Evolutionary conservation across 305 asterid genomes (phyloP), one percentile per base, ranked within the genome.

Genomic region (Fraxinus xanthoxyloides): DNA sequence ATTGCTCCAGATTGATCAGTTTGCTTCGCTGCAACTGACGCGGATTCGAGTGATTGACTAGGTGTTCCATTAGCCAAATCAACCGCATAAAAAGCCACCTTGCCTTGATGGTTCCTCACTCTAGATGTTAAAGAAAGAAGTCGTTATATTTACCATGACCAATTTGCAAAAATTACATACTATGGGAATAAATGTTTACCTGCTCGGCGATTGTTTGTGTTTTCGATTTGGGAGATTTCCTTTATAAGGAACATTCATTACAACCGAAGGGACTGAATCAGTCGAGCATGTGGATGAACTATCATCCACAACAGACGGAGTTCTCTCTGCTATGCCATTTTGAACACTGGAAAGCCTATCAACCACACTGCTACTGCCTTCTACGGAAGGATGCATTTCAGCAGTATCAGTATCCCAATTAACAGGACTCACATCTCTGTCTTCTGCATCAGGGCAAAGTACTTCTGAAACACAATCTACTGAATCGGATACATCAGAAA

Each of bases 241-340:
- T 81, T 86, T 91, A 70, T 81, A 86, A 51, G 90, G 85, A 56
- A 80, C 91, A 82, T 84, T 92, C 56, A 81, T 73, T 40, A 78
- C 85, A 31, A 85, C 92, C 19, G 94, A 90, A 79, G 92, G 95
- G 78, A 89, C 87, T 0, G 98, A 94, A 81, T 92, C 98, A 40
- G 95, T 90, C 75, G 97, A 95, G 84, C 97, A 94, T 12, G 92
- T 90, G 76, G 98, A 95, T 72, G 97, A 95, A 89, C 93, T 94
- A 87, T 94, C 99, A 77, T 94, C 97, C 82, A 92, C 79, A 19
- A 77, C 83, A 46, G 95, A 90, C 67, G 89, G 83, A 77, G 85
- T 83, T 85, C 89, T 86, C 51, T 88, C 92, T 79, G 90, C 91
- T 12, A 78, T 78, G 80, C 93, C 95, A 79, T 89, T 92, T 81